These are phyloP conservation scores for Agrocybe pediades DNA, from an alignment of 768 basidiomycete species.

Conservation along the genomic window DNA sequence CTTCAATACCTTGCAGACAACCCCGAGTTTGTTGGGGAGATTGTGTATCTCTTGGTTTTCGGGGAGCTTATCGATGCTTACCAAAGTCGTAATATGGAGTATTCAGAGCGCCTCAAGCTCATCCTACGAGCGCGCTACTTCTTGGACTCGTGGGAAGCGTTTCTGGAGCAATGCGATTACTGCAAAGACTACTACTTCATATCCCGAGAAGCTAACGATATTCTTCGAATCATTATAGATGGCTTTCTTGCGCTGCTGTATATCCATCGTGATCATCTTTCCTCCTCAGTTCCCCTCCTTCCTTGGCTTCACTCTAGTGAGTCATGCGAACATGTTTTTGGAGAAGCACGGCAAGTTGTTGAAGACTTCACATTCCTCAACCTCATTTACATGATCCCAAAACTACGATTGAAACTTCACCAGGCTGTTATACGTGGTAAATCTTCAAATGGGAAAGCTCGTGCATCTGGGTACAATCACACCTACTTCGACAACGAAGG, in stretches of 20 bases:
- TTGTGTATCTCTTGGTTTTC: constrained; percentile 39
- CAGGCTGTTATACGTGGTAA: constrained; percentile 15
- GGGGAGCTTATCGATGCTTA: constrained; percentile 38
- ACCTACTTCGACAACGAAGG: constrained; percentile 24
- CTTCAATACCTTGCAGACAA: constrained; percentile 18
- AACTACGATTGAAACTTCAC: constrained; percentile 24
- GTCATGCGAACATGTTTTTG: constrained; percentile 36
- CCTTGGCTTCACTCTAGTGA: constrained; percentile 33
- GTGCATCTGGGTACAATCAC: constrained; percentile 26
- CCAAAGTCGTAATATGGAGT: constrained; percentile 30
- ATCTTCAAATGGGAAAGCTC: constrained; percentile 17
- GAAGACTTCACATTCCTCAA: constrained; percentile 37
- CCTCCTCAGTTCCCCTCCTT: constrained; percentile 24
- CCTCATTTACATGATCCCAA: constrained; percentile 27
- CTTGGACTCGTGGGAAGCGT: constrained; percentile 27
- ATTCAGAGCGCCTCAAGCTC: constrained; percentile 28
- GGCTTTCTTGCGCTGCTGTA: constrained; percentile 32
- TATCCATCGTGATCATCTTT: constrained; percentile 34
- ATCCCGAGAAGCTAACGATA: constrained; percentile 32
- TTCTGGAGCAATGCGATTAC: constrained; percentile 21
- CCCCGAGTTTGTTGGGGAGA: constrained; percentile 22
- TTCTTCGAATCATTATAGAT: constrained; percentile 28
- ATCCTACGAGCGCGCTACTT: constrained; percentile 31
- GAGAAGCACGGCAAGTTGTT: constrained; percentile 24
- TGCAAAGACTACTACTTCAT: constrained; percentile 26